Conservation (phyloP, 176 grass and related monocot species). For the Triticum monococcum region DNA sequence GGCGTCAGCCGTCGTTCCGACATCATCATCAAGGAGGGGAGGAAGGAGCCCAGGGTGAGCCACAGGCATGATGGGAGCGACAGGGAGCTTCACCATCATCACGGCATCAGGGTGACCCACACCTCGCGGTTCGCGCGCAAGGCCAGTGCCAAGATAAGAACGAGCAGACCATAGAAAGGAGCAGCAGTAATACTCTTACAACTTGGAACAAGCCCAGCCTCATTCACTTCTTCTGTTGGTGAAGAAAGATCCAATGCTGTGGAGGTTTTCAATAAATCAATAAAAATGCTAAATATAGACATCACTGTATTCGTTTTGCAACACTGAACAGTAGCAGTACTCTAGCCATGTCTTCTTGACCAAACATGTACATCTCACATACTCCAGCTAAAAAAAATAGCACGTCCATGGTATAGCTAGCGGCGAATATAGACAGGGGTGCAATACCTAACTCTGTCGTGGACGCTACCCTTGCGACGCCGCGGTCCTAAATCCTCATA, state of each 20-base stretch:
- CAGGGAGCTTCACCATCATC: background rate
- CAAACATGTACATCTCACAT: too few relatives aligned
- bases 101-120: constrained; percentile 44
- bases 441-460: constrained; percentile 3
- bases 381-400: too few relatives aligned
- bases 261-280: too few relatives aligned
- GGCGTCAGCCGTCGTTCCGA: constrained; percentile 27
- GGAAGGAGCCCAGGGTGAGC: background rate
- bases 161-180: background rate
- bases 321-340: background rate
- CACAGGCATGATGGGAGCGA: background rate
- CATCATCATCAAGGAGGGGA: background rate
- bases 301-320: background rate
- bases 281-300: background rate
- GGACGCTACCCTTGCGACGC: background rate
- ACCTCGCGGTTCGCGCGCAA: constrained; percentile 57
- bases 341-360: too few relatives aligned
- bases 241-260: background rate
- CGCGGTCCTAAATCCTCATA: background rate
- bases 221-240: background rate
- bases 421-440: constrained; percentile 32
- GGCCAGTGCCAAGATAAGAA: background rate
- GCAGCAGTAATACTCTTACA: background rate
- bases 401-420: too few relatives aligned
- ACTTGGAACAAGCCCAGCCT: too few relatives aligned